These are phyloP conservation scores for Arxiozyma telluris DNA, from an alignment of 1,139 yeast genomes.

Conservation along the genomic window DNA sequence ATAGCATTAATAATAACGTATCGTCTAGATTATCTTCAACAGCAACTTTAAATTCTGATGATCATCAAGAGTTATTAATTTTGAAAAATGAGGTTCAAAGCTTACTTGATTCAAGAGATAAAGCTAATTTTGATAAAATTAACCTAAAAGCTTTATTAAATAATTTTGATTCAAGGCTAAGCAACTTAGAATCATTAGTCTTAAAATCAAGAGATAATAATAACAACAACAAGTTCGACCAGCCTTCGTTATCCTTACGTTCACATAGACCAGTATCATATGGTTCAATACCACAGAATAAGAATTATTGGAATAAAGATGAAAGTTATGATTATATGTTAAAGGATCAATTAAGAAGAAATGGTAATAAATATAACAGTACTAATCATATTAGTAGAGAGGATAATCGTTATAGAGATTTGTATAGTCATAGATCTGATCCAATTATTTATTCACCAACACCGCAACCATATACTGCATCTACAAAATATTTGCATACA, in stretches of 20 bases:
- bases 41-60: neutral
- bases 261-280: neutral
- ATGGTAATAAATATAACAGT: neutral
- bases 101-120: constrained; percentile 1
- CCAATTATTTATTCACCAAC: neutral
- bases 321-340: neutral
- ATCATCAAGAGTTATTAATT: constrained; percentile 1
- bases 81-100: neutral
- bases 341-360: neutral
- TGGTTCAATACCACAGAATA: neutral
- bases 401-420: neutral
- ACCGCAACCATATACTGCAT: neutral
- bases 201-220: neutral
- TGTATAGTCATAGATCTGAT: neutral
- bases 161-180: neutral
- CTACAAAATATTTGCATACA: too few relatives aligned
- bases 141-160: neutral
- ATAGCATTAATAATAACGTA: too few relatives aligned
- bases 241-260: neutral
- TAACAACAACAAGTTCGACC: neutral
- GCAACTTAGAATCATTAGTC: neutral
- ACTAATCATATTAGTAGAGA: neutral
- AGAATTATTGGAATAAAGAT: neutral
- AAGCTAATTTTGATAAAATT: constrained; percentile 1
- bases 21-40: constrained; percentile 12